Evolutionary conservation across 495 filamentous ascomycete genomes (phyloP).

Genomic region (Recurvomyces mirabilis): DNA sequence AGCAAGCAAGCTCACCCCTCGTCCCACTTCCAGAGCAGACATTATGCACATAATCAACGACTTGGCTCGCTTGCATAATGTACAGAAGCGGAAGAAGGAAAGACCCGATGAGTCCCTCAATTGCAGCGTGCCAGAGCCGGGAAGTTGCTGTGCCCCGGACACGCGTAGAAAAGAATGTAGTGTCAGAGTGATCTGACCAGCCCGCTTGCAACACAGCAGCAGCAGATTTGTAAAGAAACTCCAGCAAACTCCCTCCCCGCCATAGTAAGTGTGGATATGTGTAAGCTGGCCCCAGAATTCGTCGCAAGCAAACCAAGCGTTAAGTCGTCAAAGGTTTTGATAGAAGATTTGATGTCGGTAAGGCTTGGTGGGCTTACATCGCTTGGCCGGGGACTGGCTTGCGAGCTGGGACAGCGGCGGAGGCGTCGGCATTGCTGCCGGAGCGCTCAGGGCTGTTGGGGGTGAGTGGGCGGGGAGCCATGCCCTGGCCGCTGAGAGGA

Average conservation of each 20-base stretch:
- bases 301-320: too few species aligned
- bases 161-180: too few species aligned
- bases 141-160: too few species aligned
- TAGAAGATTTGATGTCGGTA: too few species aligned
- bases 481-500: constrained; percentile 2
- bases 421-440: constrained; percentile 10
- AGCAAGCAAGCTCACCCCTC: too few species aligned
- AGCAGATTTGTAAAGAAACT: too few species aligned
- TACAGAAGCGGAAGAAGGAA: not conserved
- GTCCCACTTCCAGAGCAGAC: constrained; percentile 10
- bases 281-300: not conserved
- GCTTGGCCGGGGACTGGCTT: constrained; percentile 33
- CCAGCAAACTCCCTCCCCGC: not conserved
- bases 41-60: constrained; percentile 7
- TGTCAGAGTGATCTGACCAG: too few species aligned
- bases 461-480: constrained; percentile 15
- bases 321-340: constrained; percentile 19
- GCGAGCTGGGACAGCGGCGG: constrained; percentile 19
- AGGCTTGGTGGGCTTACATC: constrained; percentile 18
- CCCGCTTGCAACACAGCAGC: too few species aligned
- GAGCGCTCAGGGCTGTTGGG: constrained; percentile 18
- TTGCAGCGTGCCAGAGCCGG: too few species aligned
- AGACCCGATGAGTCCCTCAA: not conserved
- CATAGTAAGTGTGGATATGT: not conserved
- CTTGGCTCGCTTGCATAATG: constrained; percentile 3